phyloP scores from a whole-genome alignment of 352 stramenopile species.

The Phytophthora crassamura region DNA sequence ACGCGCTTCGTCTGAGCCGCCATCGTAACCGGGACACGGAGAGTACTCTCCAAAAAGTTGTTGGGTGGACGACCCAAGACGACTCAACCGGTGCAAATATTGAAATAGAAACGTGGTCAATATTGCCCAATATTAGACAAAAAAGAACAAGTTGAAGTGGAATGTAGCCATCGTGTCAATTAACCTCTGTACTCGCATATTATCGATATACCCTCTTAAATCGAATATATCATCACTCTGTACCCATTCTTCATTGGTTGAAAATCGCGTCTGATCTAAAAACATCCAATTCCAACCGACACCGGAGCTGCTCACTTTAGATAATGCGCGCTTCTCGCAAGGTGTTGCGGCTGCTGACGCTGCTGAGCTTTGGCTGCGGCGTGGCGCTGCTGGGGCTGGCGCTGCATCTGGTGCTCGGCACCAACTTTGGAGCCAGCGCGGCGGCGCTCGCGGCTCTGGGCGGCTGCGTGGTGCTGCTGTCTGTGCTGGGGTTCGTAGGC shows the following conservation, averaged over 20 bases:
- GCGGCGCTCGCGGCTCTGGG: constrained; percentile 55
- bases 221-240: constrained; percentile 17
- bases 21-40: too few species aligned
- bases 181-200: not conserved
- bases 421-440: constrained; percentile 58
- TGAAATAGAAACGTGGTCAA: too few species aligned
- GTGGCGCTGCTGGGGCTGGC: constrained; percentile 58
- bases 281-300: constrained; percentile 11
- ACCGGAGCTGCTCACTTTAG: constrained; percentile 3
- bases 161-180: constrained; percentile 3
- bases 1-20: too few species aligned
- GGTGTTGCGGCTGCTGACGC: constrained; percentile 62
- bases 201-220: not conserved
- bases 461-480: constrained; percentile 56
- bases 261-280: constrained; percentile 8
- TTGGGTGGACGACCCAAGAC: too few species aligned
- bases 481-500: constrained; percentile 66
- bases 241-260: not conserved
- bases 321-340: constrained; percentile 72
- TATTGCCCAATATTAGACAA: too few species aligned
- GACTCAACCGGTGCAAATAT: too few species aligned
- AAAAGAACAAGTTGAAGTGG: too few species aligned
- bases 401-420: constrained; percentile 57
- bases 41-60: too few species aligned
- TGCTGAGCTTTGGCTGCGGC: constrained; percentile 63